phyloP scores from a whole-genome alignment of 73 alveolate species.

The Tetrahymena malaccensis region DNA sequence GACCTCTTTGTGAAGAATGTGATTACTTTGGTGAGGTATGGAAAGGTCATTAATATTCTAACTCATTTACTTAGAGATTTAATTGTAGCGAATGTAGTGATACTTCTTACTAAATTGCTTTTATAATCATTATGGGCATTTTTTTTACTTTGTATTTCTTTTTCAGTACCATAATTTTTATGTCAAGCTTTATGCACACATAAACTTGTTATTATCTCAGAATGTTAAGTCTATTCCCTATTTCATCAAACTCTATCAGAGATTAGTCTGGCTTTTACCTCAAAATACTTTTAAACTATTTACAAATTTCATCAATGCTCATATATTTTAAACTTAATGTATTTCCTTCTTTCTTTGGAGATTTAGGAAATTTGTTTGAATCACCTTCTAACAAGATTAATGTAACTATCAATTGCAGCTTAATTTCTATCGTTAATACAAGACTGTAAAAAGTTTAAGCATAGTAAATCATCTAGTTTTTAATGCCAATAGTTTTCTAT shows the following conservation, averaged over 20 bases:
- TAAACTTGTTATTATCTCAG: not conserved
- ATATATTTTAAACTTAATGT: not conserved
- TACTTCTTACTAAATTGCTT: not conserved
- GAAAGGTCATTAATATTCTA: not conserved
- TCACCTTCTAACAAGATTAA: not conserved
- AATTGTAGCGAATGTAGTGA: not conserved
- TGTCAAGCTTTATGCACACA: not conserved
- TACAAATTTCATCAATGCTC: not conserved
- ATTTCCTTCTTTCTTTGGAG: not conserved
- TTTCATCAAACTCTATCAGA: not conserved
- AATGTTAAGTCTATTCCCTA: not conserved
- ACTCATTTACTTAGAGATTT: not conserved
- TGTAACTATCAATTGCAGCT: not conserved
- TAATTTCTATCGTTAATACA: not conserved
- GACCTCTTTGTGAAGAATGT: not conserved
- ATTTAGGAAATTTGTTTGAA: not conserved
- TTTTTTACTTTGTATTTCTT: not conserved
- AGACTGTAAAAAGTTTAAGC: not conserved
- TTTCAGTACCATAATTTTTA: not conserved
- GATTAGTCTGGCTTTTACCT: not conserved
- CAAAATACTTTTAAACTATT: no score
- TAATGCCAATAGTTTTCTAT: not conserved
- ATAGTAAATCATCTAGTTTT: not conserved
- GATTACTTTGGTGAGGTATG: not conserved
- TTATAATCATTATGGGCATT: not conserved